phyloP scores from a whole-genome alignment of 345 rosid genomes.

The Salix arbutifolia region DNA sequence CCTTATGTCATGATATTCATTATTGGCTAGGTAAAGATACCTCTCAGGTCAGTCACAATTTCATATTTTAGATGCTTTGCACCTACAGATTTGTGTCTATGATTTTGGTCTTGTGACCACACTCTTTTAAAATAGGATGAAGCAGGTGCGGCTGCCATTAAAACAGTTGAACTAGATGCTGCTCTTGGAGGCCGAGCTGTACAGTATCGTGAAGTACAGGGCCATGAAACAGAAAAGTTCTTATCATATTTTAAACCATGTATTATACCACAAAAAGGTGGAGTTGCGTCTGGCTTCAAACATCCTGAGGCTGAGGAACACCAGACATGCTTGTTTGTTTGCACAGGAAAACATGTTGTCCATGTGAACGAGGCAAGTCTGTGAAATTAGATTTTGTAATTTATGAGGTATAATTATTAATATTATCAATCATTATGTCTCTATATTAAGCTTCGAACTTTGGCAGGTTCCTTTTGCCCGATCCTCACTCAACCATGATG shows the following conservation, averaged over 20 bases:
- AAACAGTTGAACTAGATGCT: conserved; percentile 96
- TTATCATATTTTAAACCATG: conserved; percentile 95
- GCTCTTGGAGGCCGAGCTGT: conserved; percentile 99
- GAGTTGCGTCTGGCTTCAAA: conserved; percentile 81
- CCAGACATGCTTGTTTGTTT: conserved; percentile 70
- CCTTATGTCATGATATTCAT: conserved; percentile 77
- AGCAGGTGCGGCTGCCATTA: conserved; percentile 85
- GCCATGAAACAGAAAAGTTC: conserved; percentile 92
- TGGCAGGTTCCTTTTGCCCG: conserved; percentile 85
- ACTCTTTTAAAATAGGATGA: conserved; percentile 64
- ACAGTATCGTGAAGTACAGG: conserved; percentile 95
- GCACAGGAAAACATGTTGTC: conserved; percentile 92
- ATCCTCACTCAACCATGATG: conserved; percentile 93
- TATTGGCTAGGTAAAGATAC: conserved; percentile 96
- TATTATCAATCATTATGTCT: background rate
- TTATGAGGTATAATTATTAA: background rate
- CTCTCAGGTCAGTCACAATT: conserved; percentile 46
- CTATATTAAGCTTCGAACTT: background rate
- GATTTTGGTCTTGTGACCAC: background rate
- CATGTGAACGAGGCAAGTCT: conserved; percentile 87
- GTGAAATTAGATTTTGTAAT: background rate
- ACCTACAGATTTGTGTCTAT: background rate
- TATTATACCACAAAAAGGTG: conserved; percentile 95
- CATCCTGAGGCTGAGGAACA: conserved; percentile 75
- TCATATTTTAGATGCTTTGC: background rate